Conservation (phyloP, 2,329 filamentous ascomycete genomes). For the Hortaea werneckii region DNA sequence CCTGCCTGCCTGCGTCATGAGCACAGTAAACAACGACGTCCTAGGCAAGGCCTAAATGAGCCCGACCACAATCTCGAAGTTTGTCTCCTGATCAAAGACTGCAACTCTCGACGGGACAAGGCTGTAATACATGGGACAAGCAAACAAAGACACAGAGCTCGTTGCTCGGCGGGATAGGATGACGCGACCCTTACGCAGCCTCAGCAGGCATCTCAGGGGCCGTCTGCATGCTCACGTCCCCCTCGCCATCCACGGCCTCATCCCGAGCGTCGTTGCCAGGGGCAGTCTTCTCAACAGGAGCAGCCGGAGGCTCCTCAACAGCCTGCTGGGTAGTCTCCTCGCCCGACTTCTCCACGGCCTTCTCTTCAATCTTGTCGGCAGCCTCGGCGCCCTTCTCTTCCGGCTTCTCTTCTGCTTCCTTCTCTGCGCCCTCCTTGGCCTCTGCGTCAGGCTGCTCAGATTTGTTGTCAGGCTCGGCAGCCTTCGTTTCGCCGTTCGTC, state of each 20-base stretch:
- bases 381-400: conserved; percentile 12
- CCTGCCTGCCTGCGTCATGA: too few relatives aligned
- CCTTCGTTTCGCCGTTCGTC: conserved; percentile 19
- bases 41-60: too few relatives aligned
- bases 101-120: too few relatives aligned
- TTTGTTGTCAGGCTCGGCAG: conserved; percentile 8
- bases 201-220: conserved; percentile 5
- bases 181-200: neutral
- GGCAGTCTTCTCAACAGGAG: conserved; percentile 3
- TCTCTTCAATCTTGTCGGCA: conserved; percentile 13
- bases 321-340: conserved; percentile 5
- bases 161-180: too few relatives aligned
- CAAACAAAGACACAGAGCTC: too few relatives aligned
- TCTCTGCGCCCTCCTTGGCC: conserved; percentile 10
- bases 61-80: too few relatives aligned
- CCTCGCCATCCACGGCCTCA: conserved; percentile 8
- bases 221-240: conserved; percentile 13
- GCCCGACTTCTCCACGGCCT: conserved; percentile 9
- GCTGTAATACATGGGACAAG: too few relatives aligned
- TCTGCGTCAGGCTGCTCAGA: conserved; percentile 16
- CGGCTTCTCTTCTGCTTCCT: conserved; percentile 12
- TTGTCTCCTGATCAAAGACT: too few relatives aligned
- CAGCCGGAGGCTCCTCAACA: conserved; percentile 4
- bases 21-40: too few relatives aligned
- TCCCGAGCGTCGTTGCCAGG: conserved; percentile 3